phyloP scores from a whole-genome alignment of 805 yeast species.

The Starmerella khaoyaiensis region DNA sequence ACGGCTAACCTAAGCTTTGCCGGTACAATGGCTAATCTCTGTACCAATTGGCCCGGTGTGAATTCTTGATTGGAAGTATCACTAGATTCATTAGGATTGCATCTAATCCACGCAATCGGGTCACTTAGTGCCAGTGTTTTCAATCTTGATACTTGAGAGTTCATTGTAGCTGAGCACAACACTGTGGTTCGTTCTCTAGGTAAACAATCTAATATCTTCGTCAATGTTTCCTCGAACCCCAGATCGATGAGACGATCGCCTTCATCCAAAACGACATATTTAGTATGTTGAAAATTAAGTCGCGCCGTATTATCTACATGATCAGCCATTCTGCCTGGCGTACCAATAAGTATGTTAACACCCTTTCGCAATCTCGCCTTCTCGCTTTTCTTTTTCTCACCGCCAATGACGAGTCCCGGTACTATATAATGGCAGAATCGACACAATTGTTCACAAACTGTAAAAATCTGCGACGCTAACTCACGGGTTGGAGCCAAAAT shows the following conservation, averaged over 20 bases:
- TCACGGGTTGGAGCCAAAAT: slow-evolving; percentile 92
- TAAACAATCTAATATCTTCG: slow-evolving; percentile 50
- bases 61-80: slow-evolving; percentile 21
- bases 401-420: slow-evolving; percentile 94
- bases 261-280: slow-evolving; percentile 90
- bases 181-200: slow-evolving; percentile 65
- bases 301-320: slow-evolving; percentile 82
- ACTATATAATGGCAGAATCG: slow-evolving; percentile 77
- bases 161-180: slow-evolving; percentile 89
- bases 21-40: slow-evolving; percentile 73
- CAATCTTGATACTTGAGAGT: slow-evolving; percentile 61
- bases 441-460: slow-evolving; percentile 60
- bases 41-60: slow-evolving; percentile 86
- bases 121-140: slow-evolving; percentile 65
- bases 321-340: slow-evolving; percentile 93
- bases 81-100: slow-evolving; percentile 23
- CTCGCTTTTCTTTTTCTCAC: slow-evolving; percentile 93
- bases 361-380: slow-evolving; percentile 94
- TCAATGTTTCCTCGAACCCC: slow-evolving; percentile 89
- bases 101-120: slow-evolving; percentile 51
- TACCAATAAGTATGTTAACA: slow-evolving; percentile 87
- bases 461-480: slow-evolving; percentile 76
- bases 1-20: slow-evolving; percentile 83
- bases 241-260: slow-evolving; percentile 93
- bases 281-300: slow-evolving; percentile 55